Base-by-base conservation (phyloP, 306 rosid species). In the Quercus engelmannii region DNA sequence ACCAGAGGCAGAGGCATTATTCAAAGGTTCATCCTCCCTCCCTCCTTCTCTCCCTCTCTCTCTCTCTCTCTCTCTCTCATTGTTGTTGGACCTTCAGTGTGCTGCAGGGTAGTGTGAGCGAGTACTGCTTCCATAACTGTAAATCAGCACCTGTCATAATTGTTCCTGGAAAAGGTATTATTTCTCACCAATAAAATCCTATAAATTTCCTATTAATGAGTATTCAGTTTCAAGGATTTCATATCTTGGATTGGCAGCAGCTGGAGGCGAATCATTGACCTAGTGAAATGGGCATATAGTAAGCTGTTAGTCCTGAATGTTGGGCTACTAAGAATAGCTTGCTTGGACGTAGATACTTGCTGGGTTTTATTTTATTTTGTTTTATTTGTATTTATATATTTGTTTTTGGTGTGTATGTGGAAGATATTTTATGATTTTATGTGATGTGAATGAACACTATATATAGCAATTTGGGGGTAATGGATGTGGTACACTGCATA, bases 61-160 rank as follows among this genome's bases (percentile, higher is more conserved):
- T 72, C 67, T 84, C 69, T 33, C 19, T 54, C 59, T 72, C 67
- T 15, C 67, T 12, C 28, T 52, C 21, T 28, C 21, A 23, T 59
- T 1, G 49, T 78, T 75, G 6, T 20, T 77, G 75, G 79, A 51
- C 28, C n/a, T 70, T 76, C 91, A 94, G 98, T 69, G 95, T 92
- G 23, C 72, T 94, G 31, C 92, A 91, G 13, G 98, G 98, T 77
- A 94, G 98, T 71, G 97, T 92, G 83, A 88, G 95, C 26, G 95
- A 90, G 83, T 78, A 92, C 71, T 91, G 94, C 84, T 82, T 88
- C 79, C 97, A 90, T 86, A 78, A 89, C 80, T 88, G 97, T 79
- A 92, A 94, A 85, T 87, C 92, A 79, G 91, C 97, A 51, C 98
- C 97, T 3, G 81, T 92, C 26, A 83, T 94, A 21, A 86, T 92